These are phyloP conservation scores for Cyclotella cryptica DNA, from an alignment of 108 stramenopile genomes.

Conservation along the genomic window DNA sequence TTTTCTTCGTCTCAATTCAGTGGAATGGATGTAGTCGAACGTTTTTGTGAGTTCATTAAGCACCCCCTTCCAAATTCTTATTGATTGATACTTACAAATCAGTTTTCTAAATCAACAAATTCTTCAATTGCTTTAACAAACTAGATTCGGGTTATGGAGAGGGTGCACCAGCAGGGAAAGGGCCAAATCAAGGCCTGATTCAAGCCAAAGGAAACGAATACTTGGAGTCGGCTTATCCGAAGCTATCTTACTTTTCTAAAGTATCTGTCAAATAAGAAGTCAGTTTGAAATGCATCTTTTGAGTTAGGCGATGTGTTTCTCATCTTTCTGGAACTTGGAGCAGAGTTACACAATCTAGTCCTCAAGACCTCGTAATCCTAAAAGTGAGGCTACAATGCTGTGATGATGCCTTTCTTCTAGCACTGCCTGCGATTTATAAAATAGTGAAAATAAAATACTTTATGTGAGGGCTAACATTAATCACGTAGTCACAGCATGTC, in stretches of 20 bases:
- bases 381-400: too few relatives aligned
- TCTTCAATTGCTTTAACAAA: neutral
- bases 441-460: too few relatives aligned
- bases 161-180: constrained; percentile 79
- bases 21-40: constrained; percentile 91
- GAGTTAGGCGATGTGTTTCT: too few relatives aligned
- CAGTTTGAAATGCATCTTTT: too few relatives aligned
- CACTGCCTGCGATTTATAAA: too few relatives aligned
- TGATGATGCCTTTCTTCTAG: too few relatives aligned
- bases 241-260: constrained; percentile 81
- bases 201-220: constrained; percentile 84
- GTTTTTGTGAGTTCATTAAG: constrained; percentile 61
- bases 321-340: too few relatives aligned
- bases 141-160: constrained; percentile 86
- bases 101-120: neutral
- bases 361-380: too few relatives aligned
- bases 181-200: constrained; percentile 84
- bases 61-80: neutral
- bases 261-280: constrained; percentile 56
- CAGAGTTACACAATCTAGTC: too few relatives aligned
- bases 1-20: constrained; percentile 24
- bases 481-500: too few relatives aligned
- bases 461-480: too few relatives aligned
- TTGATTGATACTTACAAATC: neutral
- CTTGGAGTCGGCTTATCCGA: constrained; percentile 71